Conservation (phyloP, 805 yeast species). For the Candida anglica region DNA sequence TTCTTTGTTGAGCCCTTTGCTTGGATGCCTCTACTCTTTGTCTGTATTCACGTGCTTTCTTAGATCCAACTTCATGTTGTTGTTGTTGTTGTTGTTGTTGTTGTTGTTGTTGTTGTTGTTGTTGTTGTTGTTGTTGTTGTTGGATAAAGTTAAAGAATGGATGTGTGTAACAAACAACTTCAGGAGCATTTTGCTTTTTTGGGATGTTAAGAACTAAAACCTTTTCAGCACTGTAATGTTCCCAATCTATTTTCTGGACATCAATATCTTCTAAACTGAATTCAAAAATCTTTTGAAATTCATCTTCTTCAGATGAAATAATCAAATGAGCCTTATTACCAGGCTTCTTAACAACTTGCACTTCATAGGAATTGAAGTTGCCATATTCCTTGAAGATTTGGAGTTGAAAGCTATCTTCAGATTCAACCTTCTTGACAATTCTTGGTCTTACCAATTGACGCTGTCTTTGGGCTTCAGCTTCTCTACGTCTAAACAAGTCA, state of each 20-base stretch:
- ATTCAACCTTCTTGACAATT: constrained; percentile 32
- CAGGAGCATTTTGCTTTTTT: constrained; percentile 17
- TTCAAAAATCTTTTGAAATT: constrained; percentile 27
- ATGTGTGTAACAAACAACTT: constrained; percentile 12
- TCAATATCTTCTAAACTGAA: constrained; percentile 28
- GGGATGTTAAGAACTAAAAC: constrained; percentile 35
- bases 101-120: background rate
- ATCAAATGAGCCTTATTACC: constrained; percentile 16
- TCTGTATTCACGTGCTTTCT: constrained; percentile 5
- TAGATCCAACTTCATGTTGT: background rate
- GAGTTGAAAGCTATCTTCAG: constrained; percentile 30
- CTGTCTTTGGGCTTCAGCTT: constrained; percentile 3
- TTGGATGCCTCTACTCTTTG: constrained; percentile 3
- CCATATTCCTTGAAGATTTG: constrained; percentile 33
- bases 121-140: background rate
- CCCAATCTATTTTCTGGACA: constrained; percentile 30
- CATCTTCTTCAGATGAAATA: constrained; percentile 19
- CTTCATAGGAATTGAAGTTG: constrained; percentile 30
- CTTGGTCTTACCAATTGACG: constrained; percentile 15
- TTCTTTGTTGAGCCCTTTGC: constrained; percentile 4
- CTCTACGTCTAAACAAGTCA: constrained; percentile 1
- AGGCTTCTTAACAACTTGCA: constrained; percentile 16
- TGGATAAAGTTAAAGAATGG: constrained; percentile 8
- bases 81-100: background rate
- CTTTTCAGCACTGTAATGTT: constrained; percentile 23